Evolutionary conservation across 495 filamentous ascomycete genomes (phyloP).

Genomic region (Amorphotheca resinae): DNA sequence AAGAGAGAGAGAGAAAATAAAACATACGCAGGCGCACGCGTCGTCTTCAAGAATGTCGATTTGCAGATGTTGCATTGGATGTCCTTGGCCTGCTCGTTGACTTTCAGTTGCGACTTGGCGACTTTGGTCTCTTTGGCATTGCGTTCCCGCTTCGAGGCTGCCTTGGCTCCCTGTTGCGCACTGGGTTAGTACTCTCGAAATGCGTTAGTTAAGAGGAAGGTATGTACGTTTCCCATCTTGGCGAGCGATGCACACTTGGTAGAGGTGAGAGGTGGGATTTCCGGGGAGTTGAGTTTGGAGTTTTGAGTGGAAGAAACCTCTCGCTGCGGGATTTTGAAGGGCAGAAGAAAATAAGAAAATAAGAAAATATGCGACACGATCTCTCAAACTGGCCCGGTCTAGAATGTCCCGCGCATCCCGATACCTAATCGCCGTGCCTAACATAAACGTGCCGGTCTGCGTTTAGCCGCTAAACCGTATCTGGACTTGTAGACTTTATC

Average conservation of each 20-base stretch:
- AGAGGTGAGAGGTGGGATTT: background rate
- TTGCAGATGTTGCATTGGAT: constrained; percentile 45
- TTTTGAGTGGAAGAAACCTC: too few species aligned
- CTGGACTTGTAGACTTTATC: too few species aligned
- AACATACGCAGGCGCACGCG: constrained; percentile 38
- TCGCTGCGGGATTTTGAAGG: too few species aligned
- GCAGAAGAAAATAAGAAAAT: too few species aligned
- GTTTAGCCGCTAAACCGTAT: too few species aligned
- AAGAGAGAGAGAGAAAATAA: background rate
- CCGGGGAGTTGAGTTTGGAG: background rate
- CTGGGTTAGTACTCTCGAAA: constrained; percentile 11
- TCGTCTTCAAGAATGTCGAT: constrained; percentile 43
- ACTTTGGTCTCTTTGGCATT: constrained; percentile 33
- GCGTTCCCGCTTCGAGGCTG: constrained; percentile 44
- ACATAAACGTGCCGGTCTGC: too few species aligned
- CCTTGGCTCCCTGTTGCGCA: constrained; percentile 40
- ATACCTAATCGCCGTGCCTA: too few species aligned
- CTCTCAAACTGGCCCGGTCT: too few species aligned
- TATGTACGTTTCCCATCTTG: constrained; percentile 33
- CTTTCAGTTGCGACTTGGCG: constrained; percentile 43
- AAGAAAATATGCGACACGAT: too few species aligned
- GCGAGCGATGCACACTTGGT: background rate
- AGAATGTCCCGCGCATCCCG: too few species aligned
- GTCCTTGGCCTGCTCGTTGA: constrained; percentile 39
- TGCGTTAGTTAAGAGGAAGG: background rate